Evolutionary conservation across 2,329 filamentous ascomycete species (phyloP).

Genomic region (Hypoxylon sp.): DNA sequence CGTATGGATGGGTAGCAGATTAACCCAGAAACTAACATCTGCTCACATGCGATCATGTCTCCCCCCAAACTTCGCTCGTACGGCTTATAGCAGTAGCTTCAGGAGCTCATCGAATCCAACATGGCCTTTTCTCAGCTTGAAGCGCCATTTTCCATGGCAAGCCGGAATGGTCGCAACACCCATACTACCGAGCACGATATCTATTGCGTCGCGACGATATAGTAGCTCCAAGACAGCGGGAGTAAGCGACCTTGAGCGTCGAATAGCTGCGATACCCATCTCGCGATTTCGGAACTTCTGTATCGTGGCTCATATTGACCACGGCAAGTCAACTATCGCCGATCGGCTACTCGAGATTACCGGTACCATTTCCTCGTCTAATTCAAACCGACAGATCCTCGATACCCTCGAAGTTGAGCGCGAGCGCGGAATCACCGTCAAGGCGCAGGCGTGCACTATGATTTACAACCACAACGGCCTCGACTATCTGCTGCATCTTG

Average conservation of each 20-base stretch:
- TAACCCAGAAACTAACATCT: conserved; percentile 42
- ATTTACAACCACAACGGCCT: conserved; percentile 87
- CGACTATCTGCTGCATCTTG: conserved; percentile 94
- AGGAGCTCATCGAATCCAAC: conserved; percentile 20
- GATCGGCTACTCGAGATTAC: conserved; percentile 94
- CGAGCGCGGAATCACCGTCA: conserved; percentile 97
- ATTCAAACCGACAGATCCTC: conserved; percentile 91
- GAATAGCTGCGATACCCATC: conserved; percentile 82
- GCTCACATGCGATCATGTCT: conserved; percentile 54
- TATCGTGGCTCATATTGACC: conserved; percentile 98
- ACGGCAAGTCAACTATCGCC: conserved; percentile 96
- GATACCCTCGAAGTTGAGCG: conserved; percentile 98
- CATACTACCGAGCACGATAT: neutral
- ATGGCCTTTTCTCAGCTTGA: conserved; percentile 27
- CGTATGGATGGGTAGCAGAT: conserved; percentile 55
- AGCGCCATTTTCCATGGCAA: conserved; percentile 3
- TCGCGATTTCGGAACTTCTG: conserved; percentile 94
- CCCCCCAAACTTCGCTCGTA: conserved; percentile 30
- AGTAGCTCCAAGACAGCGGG: conserved; percentile 51
- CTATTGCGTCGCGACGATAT: conserved; percentile 38
- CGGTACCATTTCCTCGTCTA: conserved; percentile 87
- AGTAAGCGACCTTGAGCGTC: conserved; percentile 64
- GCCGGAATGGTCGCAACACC: neutral
- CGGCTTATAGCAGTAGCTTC: conserved; percentile 44
- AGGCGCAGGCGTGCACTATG: conserved; percentile 99